Percentiles rank a stretch among this genome's conserved stretches.
Evolutionary conservation across 2,329 filamentous ascomycete genomes (phyloP).

Genomic region (Botryosphaeria agaves): DNA sequence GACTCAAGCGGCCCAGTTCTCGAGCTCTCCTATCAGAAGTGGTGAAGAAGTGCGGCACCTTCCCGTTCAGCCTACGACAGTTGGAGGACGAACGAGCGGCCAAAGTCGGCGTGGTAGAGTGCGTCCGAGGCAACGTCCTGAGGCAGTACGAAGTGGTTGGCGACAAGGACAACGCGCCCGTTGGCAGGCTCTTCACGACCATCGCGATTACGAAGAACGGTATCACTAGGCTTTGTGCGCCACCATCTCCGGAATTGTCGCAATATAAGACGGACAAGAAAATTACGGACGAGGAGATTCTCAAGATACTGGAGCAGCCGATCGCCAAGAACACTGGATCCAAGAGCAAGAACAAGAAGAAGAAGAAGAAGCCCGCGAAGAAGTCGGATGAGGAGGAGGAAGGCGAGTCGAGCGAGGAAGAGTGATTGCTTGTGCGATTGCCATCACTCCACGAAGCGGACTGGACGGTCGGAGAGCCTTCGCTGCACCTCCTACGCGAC

Average conservation of each 20-base stretch:
- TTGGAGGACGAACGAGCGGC: constrained; percentile 91
- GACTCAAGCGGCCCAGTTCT: constrained; percentile 90
- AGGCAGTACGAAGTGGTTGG: constrained; percentile 92
- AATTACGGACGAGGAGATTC: constrained; percentile 87
- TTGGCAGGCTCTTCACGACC: constrained; percentile 77
- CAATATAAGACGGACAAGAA: constrained; percentile 95
- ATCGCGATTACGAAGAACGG: constrained; percentile 97
- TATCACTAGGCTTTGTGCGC: constrained; percentile 65
- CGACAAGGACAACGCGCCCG: constrained; percentile 74
- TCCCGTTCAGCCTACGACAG: constrained; percentile 95
- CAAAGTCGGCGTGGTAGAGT: constrained; percentile 92
- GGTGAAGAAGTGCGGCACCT: constrained; percentile 91
- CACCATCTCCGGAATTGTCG: constrained; percentile 56
- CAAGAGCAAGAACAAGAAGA: constrained; percentile 82
- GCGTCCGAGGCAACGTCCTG: constrained; percentile 81
- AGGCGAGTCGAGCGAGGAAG: constrained; percentile 19
- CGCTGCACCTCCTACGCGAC: no score
- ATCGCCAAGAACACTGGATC: constrained; percentile 43
- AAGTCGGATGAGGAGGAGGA: constrained; percentile 32
- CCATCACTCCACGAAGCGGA: no score
- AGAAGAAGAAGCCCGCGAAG: constrained; percentile 61
- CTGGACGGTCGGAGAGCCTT: no score
- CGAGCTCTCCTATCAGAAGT: constrained; percentile 86
- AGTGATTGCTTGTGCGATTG: no score
- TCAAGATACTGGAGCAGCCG: constrained; percentile 85